phyloP scores from a whole-genome alignment of 169 alveolate genomes.

The Cryptosporidium ryanae region DNA sequence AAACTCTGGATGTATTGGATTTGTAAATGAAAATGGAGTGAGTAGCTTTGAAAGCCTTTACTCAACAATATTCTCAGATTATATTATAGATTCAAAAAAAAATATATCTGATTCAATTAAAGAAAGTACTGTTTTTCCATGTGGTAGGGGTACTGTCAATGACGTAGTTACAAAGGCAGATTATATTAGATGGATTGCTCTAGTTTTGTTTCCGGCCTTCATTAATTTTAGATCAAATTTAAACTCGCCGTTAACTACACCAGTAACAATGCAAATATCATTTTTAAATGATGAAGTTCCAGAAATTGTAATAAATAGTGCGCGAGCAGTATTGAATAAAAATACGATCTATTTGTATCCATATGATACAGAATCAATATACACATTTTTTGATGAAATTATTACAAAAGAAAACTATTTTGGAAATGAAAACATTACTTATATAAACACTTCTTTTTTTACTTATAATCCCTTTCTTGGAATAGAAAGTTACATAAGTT shows the following conservation, averaged over 20 bases:
- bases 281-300: slow-evolving; percentile 18
- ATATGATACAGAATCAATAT: slow-evolving; percentile 19
- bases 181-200: slow-evolving; percentile 62
- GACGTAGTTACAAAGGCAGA: slow-evolving; percentile 48
- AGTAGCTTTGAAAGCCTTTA: slow-evolving; percentile 14
- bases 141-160: slow-evolving; percentile 62
- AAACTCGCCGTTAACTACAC: slow-evolving; percentile 29
- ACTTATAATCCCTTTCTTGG: slow-evolving; percentile 57
- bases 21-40: slow-evolving; percentile 36
- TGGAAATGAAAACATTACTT: slow-evolving; percentile 13
- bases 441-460: slow-evolving; percentile 27
- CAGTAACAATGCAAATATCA: neutral
- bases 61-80: slow-evolving; percentile 14
- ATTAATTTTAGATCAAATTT: slow-evolving; percentile 5
- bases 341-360: slow-evolving; percentile 53
- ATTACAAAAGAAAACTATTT: slow-evolving; percentile 11
- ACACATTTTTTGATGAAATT: slow-evolving; percentile 19
- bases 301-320: neutral
- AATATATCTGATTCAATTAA: neutral
- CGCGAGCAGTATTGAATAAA: slow-evolving; percentile 4
- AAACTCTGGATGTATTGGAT: slow-evolving; percentile 35
- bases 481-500: slow-evolving; percentile 10
- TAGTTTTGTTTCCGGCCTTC: slow-evolving; percentile 45
- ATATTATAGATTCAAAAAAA: slow-evolving; percentile 7
- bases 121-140: slow-evolving; percentile 10